A percentile compares a stretch with the other conserved stretches of the same genome.
These are phyloP conservation scores for Polygonum aviculare DNA, from an alignment of 148 eudicot species.

Conservation along the genomic window DNA sequence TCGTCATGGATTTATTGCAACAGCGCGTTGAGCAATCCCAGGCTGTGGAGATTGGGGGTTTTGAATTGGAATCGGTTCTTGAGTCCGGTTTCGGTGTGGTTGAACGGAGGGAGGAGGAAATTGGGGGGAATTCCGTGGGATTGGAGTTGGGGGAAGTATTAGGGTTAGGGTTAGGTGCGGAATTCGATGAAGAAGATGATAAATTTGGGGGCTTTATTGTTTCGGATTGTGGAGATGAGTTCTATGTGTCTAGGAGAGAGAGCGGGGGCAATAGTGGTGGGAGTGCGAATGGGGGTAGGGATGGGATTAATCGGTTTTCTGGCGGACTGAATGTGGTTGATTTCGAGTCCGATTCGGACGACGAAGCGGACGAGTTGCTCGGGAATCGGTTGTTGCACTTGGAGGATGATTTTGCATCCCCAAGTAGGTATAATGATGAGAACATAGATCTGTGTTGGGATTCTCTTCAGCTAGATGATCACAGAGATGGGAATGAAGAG, in stretches of 20 bases:
- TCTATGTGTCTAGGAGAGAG: conserved; percentile 32
- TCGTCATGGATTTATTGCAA: conserved; percentile 41
- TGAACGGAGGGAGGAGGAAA: conserved; percentile 24
- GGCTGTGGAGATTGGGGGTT: conserved; percentile 7
- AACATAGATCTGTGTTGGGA: conserved; percentile 14
- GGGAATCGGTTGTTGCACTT: conserved; percentile 22
- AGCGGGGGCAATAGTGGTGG: conserved; percentile 14
- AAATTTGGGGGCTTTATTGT: conserved; percentile 31
- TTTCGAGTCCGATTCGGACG: conserved; percentile 29
- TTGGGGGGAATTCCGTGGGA: conserved; percentile 26
- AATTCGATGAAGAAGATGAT: conserved; percentile 16
- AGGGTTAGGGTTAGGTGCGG: conserved; percentile 26
- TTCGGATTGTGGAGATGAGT: conserved; percentile 39
- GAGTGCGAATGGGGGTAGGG: conserved; percentile 14
- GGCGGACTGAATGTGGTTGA: conserved; percentile 27
- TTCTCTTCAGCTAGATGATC: conserved; percentile 15
- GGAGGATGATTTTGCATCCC: conserved; percentile 14
- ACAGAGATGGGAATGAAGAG: conserved; percentile 26
- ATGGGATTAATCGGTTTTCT: conserved; percentile 2
- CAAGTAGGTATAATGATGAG: conserved; percentile 22
- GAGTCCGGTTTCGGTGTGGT: conserved; percentile 25
- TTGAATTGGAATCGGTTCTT: conserved; percentile 15
- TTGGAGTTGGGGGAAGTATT: conserved; percentile 36
- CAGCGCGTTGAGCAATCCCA: conserved; percentile 50
- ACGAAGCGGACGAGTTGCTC: conserved; percentile 16